phyloP scores from a whole-genome alignment of 108 stramenopile genomes.

The Cyclotella choctawhatcheeana region DNA sequence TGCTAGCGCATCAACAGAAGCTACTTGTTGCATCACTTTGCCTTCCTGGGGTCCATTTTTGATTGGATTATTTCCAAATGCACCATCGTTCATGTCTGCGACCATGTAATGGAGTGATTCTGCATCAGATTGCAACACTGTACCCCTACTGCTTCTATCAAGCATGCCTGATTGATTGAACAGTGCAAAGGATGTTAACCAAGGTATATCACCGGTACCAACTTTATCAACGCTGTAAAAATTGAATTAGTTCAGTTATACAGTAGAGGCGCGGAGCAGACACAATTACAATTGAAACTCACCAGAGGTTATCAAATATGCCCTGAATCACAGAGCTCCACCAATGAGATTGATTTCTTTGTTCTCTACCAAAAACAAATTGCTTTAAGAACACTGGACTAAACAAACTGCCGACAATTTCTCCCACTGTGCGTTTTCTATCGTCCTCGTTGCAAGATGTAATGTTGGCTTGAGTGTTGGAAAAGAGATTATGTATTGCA shows the following conservation, averaged over 20 bases:
- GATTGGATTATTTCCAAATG: background rate
- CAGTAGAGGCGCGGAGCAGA: background rate
- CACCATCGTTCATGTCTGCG: slow-evolving; percentile 6
- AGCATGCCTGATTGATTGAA: background rate
- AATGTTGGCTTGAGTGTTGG: background rate
- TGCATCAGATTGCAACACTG: slow-evolving; percentile 14
- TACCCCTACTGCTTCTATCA: background rate
- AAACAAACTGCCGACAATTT: background rate
- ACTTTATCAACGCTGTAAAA: slow-evolving; percentile 11
- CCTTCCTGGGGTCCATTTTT: background rate
- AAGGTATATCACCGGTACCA: background rate
- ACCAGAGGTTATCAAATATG: slow-evolving; percentile 2
- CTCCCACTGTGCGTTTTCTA: background rate
- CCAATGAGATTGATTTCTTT: background rate
- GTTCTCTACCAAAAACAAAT: background rate
- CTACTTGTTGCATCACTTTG: background rate
- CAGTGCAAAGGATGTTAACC: slow-evolving; percentile 20
- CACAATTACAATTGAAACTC: background rate
- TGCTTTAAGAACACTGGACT: slow-evolving; percentile 1
- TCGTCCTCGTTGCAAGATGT: background rate
- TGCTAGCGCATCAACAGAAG: slow-evolving; percentile 9
- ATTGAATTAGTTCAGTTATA: too few species aligned
- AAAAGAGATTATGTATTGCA: background rate
- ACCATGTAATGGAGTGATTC: background rate
- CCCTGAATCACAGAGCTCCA: background rate